Evolutionary conservation across 768 basidiomycete species (phyloP), one percentile per base, ranked within the genome.

Genomic region (Hericium erinaceus): DNA sequence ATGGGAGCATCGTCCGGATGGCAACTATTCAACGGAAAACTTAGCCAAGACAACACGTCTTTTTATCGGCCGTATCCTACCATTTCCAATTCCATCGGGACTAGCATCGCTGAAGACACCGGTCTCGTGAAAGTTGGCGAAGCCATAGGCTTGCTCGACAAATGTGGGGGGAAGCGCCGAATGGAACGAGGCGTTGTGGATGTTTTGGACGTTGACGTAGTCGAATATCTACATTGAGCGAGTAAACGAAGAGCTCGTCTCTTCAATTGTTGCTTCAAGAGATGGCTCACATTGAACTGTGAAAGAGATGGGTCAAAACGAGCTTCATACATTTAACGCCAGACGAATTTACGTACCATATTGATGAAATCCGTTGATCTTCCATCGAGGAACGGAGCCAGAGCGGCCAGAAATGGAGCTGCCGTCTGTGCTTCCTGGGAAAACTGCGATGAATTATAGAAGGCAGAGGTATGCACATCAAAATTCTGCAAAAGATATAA

Each of bases 91-190:
- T 11, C 72, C 67, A 39, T 51, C 51, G 11, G 62, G 67, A 16
- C 52, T 60, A 0, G 56, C 52, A 41, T 60, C 64, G 3, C 68
- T 69, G 65, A 75, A 77, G n/a, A 74, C 68, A 39, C 64, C 67
- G 64, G 70, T 65, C 61, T 76, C 71, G 62, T 75, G 73, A 61
- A 69, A 76, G 64, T 75, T 74, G 3, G 75, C 76, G 11, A 73
- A 67, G 33, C 61, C 67, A 15, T 68, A 66, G 2, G 69, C 68
- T 54, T 69, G 67, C 0, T 64, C 63, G 39, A 70, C 59, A 38
- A 64, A 65, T 1, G 58, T 60, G 2, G 63, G 58, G 12, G 69
- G 66, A 15, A 73, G 58, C 8, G 56, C 52, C 1, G 58, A 48
- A 12, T 60, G 57, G 57, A 73, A 75, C 0, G 70, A 68, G 33